A percentile compares a stretch with the other conserved stretches of the same genome.
Evolutionary conservation across 2,329 filamentous ascomycete species (phyloP).

Genomic region (Lojkania enalia): DNA sequence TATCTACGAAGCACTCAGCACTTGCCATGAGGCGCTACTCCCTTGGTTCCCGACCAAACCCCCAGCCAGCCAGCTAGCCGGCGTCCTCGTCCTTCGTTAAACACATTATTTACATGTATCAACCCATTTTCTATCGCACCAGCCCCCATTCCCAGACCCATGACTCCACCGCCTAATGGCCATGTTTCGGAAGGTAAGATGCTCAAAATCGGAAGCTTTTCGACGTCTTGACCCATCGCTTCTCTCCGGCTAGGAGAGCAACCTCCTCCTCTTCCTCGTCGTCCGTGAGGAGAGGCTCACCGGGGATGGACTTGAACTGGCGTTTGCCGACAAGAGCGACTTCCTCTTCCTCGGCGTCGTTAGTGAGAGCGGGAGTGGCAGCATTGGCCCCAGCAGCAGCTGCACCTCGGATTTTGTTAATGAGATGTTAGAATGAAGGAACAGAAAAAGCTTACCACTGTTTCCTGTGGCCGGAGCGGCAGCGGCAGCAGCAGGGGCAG

Average conservation of each 20-base stretch:
- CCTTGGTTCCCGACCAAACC: background rate
- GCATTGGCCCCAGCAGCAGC: conserved; percentile 5
- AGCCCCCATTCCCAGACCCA: too few relatives aligned
- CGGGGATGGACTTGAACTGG: background rate
- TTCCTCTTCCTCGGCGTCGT: conserved; percentile 44
- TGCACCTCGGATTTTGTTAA: background rate
- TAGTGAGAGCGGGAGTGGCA: conserved; percentile 21
- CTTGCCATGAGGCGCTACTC: too few relatives aligned
- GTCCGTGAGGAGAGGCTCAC: conserved; percentile 3
- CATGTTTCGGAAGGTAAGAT: background rate
- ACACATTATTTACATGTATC: background rate
- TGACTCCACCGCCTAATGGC: background rate
- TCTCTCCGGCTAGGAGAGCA: background rate
- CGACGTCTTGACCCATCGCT: background rate
- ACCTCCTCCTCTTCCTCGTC: conserved; percentile 10
- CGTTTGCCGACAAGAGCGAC: conserved; percentile 23
- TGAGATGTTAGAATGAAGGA: background rate
- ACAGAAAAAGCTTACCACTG: background rate
- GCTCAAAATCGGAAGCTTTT: background rate
- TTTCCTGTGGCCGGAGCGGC: conserved; percentile 2
- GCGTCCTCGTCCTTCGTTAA: background rate
- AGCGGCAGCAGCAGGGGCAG: conserved; percentile 7
- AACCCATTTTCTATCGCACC: too few relatives aligned
- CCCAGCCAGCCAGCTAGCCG: background rate
- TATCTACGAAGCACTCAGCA: background rate